Base-by-base conservation (phyloP, 2,329 filamentous ascomycete species). In the Aspergillus eucalypticola region DNA sequence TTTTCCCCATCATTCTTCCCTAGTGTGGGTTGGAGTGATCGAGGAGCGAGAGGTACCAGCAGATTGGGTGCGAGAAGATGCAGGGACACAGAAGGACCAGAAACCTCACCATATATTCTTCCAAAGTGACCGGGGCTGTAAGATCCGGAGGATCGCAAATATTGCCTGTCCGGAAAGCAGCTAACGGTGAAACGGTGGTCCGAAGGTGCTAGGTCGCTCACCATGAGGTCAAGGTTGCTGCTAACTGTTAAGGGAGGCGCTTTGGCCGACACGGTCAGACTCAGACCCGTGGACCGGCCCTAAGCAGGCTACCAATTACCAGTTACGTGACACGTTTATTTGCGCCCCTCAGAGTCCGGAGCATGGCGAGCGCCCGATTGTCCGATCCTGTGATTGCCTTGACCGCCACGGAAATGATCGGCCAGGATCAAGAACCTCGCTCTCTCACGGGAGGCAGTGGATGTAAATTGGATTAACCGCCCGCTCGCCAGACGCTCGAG, bases 321-420 rank as follows among this genome's bases (percentile, higher is more conserved):
- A 29, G 46, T 50, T 48, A 49, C 59, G 57, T 62, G 57, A 62
- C 60, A 63, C 59, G 56, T 61, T 60, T 56, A 54, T 63, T 54
- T 58, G 46, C 51, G 41, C 62, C 62, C 54, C 27, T 48, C 42
- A 17, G 17, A n/a, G 21, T 57, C 48, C 55, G 35, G 35, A 50
- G 23, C 46, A 50, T 57, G 54, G 50, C 49, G 49, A 56, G 49
- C 48, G 44, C 38, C 49, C 32, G 61, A 56, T 56, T 56, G 29
- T 46, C 41, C 53, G 48, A 48, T 48, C 49, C 39, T 56, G 55
- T 60, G 60, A 52, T 54, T 58, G 32, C 29, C 39, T n/a, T 58
- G 60, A 64, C 60, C 50, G 59, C 60, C 54, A 61, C 46, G 63
- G 62, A 46, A 62, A 63, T 61, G 64, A 66, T 66, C 63, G 56